Evolutionary conservation across 805 yeast genomes (phyloP), one percentile per base, ranked within the genome.

Genomic region (Ogataea polymorpha): DNA sequence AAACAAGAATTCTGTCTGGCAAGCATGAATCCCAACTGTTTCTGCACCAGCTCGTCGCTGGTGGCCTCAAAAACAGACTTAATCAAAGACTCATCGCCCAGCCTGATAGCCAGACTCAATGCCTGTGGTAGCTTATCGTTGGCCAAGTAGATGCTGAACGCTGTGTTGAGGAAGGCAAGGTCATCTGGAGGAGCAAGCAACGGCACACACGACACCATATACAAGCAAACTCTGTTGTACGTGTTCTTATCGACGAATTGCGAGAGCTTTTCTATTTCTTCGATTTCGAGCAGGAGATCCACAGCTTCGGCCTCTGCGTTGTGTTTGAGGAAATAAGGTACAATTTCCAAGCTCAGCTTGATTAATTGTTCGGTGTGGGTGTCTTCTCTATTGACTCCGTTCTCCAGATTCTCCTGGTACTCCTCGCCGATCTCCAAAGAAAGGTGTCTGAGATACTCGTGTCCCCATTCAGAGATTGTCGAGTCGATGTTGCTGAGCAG

Each of bases 241-340:
- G 95, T 86, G 58, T 81, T 74, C 43, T 80, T 82, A 61, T 93
- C 98, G 39, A 90, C 95, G 60, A 77, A 87, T 51, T 82, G 79
- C 7, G 93, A 82, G 49, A 93, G 71, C 58, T 81, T 79, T 55
- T 86, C 95, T 51, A 93, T 84, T 40, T 80, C 71, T 65, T 93
- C 99, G 41, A 93, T 79, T 65, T 93, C 99, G 44, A 89, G 71
- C 49, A 93, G 72, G 51, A 93, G 70, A 66, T 93, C 99, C 18
- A 93, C 96, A 1, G 99, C 99, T 60, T 93, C 99, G 15, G 96
- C 96, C 66, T 93, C 99, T 30, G 96, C 98, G 60, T 93, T 91
- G 67, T 91, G 97, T 58, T 86, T 80, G 51, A 93, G 73, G 68
- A 93, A 91, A 56, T 81, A 85, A 27, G 96, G 96, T 28, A 86